These are phyloP conservation scores for Fusarium sublunatum DNA, from an alignment of 2,329 filamentous ascomycete species.

Conservation along the genomic window DNA sequence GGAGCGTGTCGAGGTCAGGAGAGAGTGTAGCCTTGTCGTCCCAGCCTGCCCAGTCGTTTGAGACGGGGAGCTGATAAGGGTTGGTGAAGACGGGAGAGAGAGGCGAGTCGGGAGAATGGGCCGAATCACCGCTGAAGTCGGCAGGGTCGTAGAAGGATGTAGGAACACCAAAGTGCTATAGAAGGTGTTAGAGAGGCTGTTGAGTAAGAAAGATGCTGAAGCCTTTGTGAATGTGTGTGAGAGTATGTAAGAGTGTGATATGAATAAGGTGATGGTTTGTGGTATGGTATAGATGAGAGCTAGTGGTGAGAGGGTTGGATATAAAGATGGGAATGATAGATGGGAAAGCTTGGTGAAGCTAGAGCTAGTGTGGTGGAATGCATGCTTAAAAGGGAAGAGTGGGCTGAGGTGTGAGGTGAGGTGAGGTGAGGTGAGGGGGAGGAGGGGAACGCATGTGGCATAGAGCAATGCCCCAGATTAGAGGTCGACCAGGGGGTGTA, in stretches of 20 bases:
- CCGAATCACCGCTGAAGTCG: slow-evolving; percentile 46
- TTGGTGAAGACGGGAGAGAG: slow-evolving; percentile 45
- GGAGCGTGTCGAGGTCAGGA: slow-evolving; percentile 43
- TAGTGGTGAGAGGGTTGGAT: slow-evolving; percentile 33
- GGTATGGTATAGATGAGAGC: slow-evolving; percentile 19
- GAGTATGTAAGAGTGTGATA: too few relatives aligned
- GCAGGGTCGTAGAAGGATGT: slow-evolving; percentile 45
- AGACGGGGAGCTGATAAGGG: slow-evolving; percentile 45
- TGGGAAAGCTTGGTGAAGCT: slow-evolving; percentile 23
- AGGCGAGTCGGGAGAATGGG: slow-evolving; percentile 46
- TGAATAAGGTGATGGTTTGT: slow-evolving; percentile 39
- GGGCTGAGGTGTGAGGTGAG: slow-evolving; percentile 41
- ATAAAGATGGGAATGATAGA: slow-evolving; percentile 36
- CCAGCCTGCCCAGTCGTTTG: slow-evolving; percentile 46
- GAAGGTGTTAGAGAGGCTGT: slow-evolving; percentile 33
- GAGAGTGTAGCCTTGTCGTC: slow-evolving; percentile 47
- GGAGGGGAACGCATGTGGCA: slow-evolving; percentile 41
- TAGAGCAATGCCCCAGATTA: slow-evolving; percentile 43
- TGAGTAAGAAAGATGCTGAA: slow-evolving; percentile 10
- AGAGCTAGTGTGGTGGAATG: slow-evolving; percentile 21
- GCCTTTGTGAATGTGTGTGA: not conserved
- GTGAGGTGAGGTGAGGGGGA: slow-evolving; percentile 40
- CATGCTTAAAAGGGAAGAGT: slow-evolving; percentile 37
- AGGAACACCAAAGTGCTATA: slow-evolving; percentile 38
- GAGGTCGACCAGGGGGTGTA: slow-evolving; percentile 34